Percentiles rank a stretch among this genome's conserved stretches.
These are phyloP conservation scores for Lasiodiplodia sp. DNA, from an alignment of 2,329 filamentous ascomycete genomes.

Conservation along the genomic window DNA sequence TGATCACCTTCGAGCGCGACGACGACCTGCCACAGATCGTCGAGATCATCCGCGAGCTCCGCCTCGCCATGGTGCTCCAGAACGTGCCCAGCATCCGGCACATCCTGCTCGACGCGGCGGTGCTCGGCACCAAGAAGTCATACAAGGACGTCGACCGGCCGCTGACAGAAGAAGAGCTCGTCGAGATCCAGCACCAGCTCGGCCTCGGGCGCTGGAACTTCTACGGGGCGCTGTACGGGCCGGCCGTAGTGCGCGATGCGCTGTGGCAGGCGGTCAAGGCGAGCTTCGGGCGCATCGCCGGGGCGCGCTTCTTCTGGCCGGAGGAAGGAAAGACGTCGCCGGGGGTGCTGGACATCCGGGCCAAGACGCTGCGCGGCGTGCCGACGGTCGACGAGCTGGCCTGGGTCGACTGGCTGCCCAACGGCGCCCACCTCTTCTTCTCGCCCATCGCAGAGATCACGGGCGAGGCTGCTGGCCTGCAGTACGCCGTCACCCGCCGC, in stretches of 20 bases:
- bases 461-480: conserved; percentile 50
- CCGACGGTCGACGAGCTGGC: conserved; percentile 49
- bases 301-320: conserved; percentile 45
- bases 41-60: conserved; percentile 58
- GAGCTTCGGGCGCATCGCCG: conserved; percentile 44
- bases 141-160: conserved; percentile 41
- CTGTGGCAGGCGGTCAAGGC: conserved; percentile 46
- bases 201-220: conserved; percentile 56
- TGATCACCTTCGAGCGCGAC: conserved; percentile 57
- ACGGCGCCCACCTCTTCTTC: conserved; percentile 55
- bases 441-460: conserved; percentile 55
- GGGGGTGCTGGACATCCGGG: conserved; percentile 37
- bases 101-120: conserved; percentile 51
- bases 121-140: conserved; percentile 47
- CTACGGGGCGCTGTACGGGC: conserved; percentile 50
- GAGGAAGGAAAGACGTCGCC: conserved; percentile 44
- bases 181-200: conserved; percentile 51
- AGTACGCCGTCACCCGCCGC: conserved; percentile 44
- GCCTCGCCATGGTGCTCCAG: conserved; percentile 50
- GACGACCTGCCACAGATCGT: conserved; percentile 58
- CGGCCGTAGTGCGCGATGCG: conserved; percentile 37
- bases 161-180: conserved; percentile 50
- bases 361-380: conserved; percentile 34
- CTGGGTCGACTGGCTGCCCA: conserved; percentile 51
- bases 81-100: conserved; percentile 55